Evolutionary conservation across 164 flowering plant genomes (phyloP).

Genomic region (grape (Vitis vinifera)): DNA sequence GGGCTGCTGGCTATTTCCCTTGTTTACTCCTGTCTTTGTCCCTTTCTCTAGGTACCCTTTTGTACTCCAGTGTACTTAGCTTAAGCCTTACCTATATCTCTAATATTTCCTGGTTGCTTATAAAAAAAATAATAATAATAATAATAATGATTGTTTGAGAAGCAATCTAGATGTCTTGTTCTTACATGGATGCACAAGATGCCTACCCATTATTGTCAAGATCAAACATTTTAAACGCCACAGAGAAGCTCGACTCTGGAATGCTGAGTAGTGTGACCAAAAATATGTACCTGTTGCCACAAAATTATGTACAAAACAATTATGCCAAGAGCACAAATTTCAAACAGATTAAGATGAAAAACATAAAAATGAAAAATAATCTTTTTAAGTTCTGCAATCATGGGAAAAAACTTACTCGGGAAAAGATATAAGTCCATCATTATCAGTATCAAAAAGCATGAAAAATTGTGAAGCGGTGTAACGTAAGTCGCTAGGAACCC

Average conservation of each 20-base stretch:
- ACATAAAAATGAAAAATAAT: too few relatives aligned
- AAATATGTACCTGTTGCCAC: constrained; percentile 71
- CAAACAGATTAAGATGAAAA: too few relatives aligned
- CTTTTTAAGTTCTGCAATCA: too few relatives aligned
- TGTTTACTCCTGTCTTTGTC: too few relatives aligned
- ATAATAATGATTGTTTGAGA: too few relatives aligned
- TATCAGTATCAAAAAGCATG: constrained; percentile 83
- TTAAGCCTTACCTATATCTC: too few relatives aligned
- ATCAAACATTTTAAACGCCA: constrained; percentile 93
- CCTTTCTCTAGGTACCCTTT: too few relatives aligned
- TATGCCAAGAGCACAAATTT: not conserved
- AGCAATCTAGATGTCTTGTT: not conserved
- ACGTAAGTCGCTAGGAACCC: constrained; percentile 45
- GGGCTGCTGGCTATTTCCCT: too few relatives aligned
- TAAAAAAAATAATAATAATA: too few relatives aligned
- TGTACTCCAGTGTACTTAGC: too few relatives aligned
- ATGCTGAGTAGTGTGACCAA: constrained; percentile 84
- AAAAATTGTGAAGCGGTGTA: constrained; percentile 74
- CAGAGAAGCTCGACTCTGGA: constrained; percentile 83
- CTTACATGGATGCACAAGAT: not conserved
- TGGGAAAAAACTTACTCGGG: constrained; percentile 54
- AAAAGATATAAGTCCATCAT: constrained; percentile 83
- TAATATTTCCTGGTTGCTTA: too few relatives aligned
- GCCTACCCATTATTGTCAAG: constrained; percentile 71
- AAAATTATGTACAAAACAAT: not conserved